A percentile compares a stretch with the other conserved stretches of the same genome.
phyloP scores from a whole-genome alignment of 768 basidiomycete species.

The Asterophora parasitica region DNA sequence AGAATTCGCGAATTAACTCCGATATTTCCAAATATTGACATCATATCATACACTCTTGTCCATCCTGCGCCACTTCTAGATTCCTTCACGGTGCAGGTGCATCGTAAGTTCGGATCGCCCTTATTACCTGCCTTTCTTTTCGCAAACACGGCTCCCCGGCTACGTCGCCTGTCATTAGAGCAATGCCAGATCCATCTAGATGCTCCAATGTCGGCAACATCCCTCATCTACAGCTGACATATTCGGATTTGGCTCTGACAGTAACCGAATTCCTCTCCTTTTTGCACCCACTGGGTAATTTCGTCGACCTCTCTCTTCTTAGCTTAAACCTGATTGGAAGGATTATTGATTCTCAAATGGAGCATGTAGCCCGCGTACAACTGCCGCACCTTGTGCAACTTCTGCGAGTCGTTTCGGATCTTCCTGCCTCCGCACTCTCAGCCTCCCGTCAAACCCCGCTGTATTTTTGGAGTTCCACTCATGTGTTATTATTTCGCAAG shows the following conservation, averaged over 20 bases:
- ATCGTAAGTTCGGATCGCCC: background rate
- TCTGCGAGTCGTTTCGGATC: background rate
- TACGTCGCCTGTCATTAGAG: conserved; percentile 5
- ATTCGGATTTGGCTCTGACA: background rate
- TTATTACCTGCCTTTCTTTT: background rate
- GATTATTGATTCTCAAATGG: background rate
- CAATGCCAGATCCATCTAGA: background rate
- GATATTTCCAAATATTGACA: background rate
- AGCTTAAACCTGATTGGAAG: background rate
- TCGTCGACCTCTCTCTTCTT: background rate
- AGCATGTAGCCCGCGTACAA: background rate
- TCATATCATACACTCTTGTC: background rate
- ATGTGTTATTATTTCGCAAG: too few species aligned
- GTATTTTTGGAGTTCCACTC: background rate
- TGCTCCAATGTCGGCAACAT: background rate
- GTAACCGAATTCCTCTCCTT: background rate
- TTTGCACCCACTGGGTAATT: background rate
- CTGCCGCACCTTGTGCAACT: background rate
- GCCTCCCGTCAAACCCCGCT: background rate
- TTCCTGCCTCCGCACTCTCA: background rate
- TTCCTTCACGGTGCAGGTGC: background rate
- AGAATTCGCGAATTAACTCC: conserved; percentile 5
- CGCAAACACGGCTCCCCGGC: background rate
- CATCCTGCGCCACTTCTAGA: background rate
- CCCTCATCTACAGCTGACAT: background rate